Conservation (phyloP, 2,329 filamentous ascomycete species). For the Phaeophleospora eucalypticola region DNA sequence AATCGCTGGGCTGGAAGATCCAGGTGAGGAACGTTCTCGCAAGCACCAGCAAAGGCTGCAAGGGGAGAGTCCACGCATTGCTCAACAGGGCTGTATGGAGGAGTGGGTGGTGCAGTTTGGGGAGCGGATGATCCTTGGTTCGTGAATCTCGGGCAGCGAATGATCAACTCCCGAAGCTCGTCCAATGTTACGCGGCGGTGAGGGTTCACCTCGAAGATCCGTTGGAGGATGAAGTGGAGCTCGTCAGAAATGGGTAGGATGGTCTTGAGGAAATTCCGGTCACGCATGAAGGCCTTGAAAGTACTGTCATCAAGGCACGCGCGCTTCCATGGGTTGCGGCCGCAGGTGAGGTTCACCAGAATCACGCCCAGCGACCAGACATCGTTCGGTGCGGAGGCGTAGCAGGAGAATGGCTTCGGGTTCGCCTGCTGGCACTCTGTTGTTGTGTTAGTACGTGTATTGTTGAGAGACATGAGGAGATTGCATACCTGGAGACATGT, state of each 20-base stretch:
- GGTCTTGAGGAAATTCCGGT: constrained; percentile 80
- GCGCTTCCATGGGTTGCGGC: constrained; percentile 98
- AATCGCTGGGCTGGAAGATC: constrained; percentile 30
- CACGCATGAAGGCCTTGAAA: constrained; percentile 84
- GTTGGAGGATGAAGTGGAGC: constrained; percentile 78
- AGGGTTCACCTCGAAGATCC: constrained; percentile 84
- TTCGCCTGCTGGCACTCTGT: constrained; percentile 83
- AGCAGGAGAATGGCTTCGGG: constrained; percentile 68
- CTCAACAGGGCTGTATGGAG: constrained; percentile 41
- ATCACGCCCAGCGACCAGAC: constrained; percentile 98
- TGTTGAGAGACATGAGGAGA: background rate
- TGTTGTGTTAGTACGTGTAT: constrained; percentile 13
- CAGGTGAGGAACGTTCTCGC: constrained; percentile 26
- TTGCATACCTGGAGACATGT: constrained; percentile 91
- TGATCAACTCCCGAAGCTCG: constrained; percentile 73
- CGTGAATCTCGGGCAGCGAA: constrained; percentile 73
- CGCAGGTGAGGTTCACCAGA: constrained; percentile 93
- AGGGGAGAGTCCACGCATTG: constrained; percentile 25
- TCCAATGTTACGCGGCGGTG: constrained; percentile 74
- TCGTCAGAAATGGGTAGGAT: constrained; percentile 89
- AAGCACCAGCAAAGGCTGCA: constrained; percentile 9
- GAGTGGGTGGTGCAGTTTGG: constrained; percentile 39
- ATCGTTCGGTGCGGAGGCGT: constrained; percentile 91
- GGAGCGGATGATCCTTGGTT: constrained; percentile 49
- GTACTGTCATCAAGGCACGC: constrained; percentile 91